Evolutionary conservation across 805 yeast species (phyloP), one percentile per base, ranked within the genome.

Genomic region (Candida stauntonica): DNA sequence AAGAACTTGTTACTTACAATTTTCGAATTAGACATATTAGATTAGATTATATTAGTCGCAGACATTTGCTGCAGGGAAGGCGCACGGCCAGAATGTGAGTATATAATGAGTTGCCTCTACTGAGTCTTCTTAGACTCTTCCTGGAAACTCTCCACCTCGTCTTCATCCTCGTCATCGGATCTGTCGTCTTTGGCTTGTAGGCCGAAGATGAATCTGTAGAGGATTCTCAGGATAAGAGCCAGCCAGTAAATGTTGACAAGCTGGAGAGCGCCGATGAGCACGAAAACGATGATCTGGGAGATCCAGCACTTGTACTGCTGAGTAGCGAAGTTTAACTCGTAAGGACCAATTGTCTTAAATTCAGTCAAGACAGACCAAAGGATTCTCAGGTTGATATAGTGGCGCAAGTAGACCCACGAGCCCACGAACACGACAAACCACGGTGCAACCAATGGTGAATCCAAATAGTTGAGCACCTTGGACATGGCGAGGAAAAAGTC

Each of bases 291-390:
- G 38, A 86, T 85, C 65, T 86, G 95, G 17, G 98, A 82, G 49
- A 93, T 86, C 83, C 87, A 87, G 65, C 98, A 93, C 64, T 93
- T 93, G 68, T 91, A 93, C 62, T 93, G 96, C 62, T 89, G 91
- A 21, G 93, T 80, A 11, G 74, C 85, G 79, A 86, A 93, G 68
- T 87, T 78, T 51, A 93, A 69, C 40, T 72, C 73, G 63, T 71
- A 88, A 39, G 81, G 80, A 28, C 99, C 99, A 17, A 86, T 87
- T 2, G 94, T 76, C 48, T 71, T 75, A 66, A 86, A 93, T 62
- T 88, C 95, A 15, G 96, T 88, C 38, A 83, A 65, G 14, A 86
- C 80, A 2, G 95, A 83, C 81, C 85, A 84, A 51, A 93, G 70
- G 46, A 93, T 85, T 54, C 69, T 76, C 44, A 91, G 53, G 62